These are phyloP conservation scores for Macrophomina phaseolina DNA, from an alignment of 2,329 filamentous ascomycete species.

Conservation along the genomic window DNA sequence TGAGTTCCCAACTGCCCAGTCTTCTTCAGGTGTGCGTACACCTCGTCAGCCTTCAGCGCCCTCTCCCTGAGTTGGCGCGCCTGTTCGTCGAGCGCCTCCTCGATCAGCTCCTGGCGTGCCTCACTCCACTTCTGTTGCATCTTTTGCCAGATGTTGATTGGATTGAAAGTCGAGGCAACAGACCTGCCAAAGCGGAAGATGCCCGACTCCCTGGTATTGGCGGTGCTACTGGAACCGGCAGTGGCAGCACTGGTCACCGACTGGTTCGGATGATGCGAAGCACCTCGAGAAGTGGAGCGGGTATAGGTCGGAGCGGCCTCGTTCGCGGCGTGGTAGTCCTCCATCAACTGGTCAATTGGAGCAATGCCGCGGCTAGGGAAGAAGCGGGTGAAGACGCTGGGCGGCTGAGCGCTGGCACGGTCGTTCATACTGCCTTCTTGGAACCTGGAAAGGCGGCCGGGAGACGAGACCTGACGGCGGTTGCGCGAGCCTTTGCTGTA, in stretches of 20 bases:
- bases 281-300: background rate
- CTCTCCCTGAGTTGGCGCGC: constrained; percentile 32
- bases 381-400: constrained; percentile 66
- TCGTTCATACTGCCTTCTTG: constrained; percentile 87
- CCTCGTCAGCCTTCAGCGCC: constrained; percentile 39
- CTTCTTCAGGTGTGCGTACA: constrained; percentile 41
- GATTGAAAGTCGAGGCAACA: constrained; percentile 29
- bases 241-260: constrained; percentile 20
- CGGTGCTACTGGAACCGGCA: background rate
- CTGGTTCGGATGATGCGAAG: constrained; percentile 24
- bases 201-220: constrained; percentile 25
- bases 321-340: constrained; percentile 36
- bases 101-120: constrained; percentile 25
- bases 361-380: constrained; percentile 39
- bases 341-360: constrained; percentile 44
- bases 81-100: constrained; percentile 27
- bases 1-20: constrained; percentile 41
- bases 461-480: constrained; percentile 32
- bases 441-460: constrained; percentile 67
- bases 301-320: background rate
- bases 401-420: constrained; percentile 73
- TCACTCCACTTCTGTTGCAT: constrained; percentile 27
- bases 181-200: constrained; percentile 29
- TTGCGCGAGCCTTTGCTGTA: constrained; percentile 15
- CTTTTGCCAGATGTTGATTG: constrained; percentile 28